phyloP scores from a whole-genome alignment of 140 eudicot species.

The Stevia rebaudiana region DNA sequence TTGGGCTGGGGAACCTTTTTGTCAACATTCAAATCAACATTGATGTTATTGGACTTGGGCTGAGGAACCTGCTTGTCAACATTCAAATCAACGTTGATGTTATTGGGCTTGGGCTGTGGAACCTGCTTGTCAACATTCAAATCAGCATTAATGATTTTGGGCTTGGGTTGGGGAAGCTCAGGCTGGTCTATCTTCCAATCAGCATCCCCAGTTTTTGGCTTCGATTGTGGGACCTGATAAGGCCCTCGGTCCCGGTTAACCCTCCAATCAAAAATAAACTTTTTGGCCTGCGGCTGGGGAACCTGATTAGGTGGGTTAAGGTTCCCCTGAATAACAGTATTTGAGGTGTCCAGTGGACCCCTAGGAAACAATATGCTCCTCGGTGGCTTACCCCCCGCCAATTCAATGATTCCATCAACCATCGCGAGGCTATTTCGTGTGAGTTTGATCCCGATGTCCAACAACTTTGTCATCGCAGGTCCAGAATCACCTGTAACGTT shows the following conservation, averaged over 20 bases:
- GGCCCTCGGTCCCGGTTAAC: not conserved
- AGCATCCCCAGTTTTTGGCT: not conserved
- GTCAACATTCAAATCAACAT: not conserved
- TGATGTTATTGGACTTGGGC: not conserved
- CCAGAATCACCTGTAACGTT: conserved; percentile 34
- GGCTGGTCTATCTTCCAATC: conserved; percentile 9
- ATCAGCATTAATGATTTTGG: not conserved
- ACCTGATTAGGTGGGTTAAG: not conserved
- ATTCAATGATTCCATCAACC: conserved; percentile 26
- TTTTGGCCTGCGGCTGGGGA: conserved; percentile 1
- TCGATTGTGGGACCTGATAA: not conserved
- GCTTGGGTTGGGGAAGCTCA: conserved; percentile 12
- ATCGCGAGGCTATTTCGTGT: conserved; percentile 49
- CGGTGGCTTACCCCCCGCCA: conserved; percentile 10
- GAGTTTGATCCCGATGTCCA: conserved; percentile 35
- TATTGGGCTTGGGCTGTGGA: conserved; percentile 8
- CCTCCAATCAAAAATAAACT: not conserved
- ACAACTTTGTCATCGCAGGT: conserved; percentile 23
- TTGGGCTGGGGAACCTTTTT: conserved; percentile 7
- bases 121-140: not conserved
- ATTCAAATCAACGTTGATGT: not conserved
- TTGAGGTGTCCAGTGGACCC: not conserved
- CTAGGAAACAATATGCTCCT: not conserved
- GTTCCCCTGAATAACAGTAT: not conserved
- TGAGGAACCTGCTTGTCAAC: not conserved